Base-by-base conservation (phyloP, 106 monocot species). In the Dioscorea alata region DNA sequence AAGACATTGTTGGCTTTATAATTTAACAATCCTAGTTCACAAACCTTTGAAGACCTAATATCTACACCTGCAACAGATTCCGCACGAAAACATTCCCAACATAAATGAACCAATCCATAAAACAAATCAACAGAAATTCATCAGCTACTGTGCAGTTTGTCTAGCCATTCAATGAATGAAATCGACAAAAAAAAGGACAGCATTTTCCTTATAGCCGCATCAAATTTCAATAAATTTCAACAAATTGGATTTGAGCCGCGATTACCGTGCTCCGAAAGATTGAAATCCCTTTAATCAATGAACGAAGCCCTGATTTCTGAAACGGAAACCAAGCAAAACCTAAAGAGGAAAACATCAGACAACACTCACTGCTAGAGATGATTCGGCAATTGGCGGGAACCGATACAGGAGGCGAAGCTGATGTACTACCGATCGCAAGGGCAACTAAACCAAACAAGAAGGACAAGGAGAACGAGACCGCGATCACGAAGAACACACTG, bases 41-140 rank as follows among this genome's bases (percentile, higher is more conserved):
- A 97, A 33, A 92, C 73, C 61, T 76, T 97, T 15, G 96, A 86
- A 50, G 84, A 84, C 57, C 86, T 92, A 78, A 97, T 79, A 80
- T 97, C 96, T 59, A 92, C 84, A 81, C 78, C 96, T 97, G 84
- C 59, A 69, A 76, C 20, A 63, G 49, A 66, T 57, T 20, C 31
- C 81, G 23, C 35, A 61, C 57, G 23, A 63, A 15, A 50, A 48
- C 49, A 71, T 61, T 23, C 52, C 50, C 19, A 42, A 42, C 2
- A 15, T 60, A 60, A 60, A 8, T 8, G 12, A 53, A 23, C 21
- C 18, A 48, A 32, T 19, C 10, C 48, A 23, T 20, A 19, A 50
- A 60, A 28, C 22, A 51, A 62, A 23, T 20, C 0, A 42, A 42
- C 9, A 42, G 6, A 42, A 42, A 10, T 42, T 42, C 42, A 42